Conservation (phyloP, 257 asterid genomes). For the Capsicum pubescens region DNA sequence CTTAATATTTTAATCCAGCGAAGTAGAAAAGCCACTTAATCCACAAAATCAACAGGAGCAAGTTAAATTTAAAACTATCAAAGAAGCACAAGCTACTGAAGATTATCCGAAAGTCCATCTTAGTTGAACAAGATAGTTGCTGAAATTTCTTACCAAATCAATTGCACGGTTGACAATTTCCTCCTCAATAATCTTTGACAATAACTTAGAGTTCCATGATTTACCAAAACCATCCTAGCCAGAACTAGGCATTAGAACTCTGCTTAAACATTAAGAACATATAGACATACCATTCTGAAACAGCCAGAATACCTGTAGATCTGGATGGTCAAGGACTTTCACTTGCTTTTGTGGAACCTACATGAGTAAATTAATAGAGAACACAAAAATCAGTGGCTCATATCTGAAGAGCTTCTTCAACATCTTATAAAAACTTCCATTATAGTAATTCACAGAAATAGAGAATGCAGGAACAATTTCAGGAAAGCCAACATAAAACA, state of each 20-base stretch:
- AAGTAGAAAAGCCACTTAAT: not conserved
- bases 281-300: slow-evolving; percentile 17
- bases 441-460: not conserved
- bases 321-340: slow-evolving; percentile 81
- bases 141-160: slow-evolving; percentile 61
- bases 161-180: slow-evolving; percentile 53
- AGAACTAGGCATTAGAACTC: slow-evolving; percentile 29
- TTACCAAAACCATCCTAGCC: slow-evolving; percentile 89
- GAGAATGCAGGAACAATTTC: not conserved
- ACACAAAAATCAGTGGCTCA: slow-evolving; percentile 25
- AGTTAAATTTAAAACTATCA: not conserved
- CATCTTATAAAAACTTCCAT: not conserved
- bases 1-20: not conserved
- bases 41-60: not conserved
- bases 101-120: not conserved
- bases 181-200: slow-evolving; percentile 61
- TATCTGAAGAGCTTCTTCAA: not conserved
- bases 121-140: not conserved
- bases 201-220: slow-evolving; percentile 58
- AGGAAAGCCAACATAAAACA: not conserved
- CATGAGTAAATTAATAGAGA: slow-evolving; percentile 26
- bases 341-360: slow-evolving; percentile 81
- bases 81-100: not conserved
- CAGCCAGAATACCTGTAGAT: slow-evolving; percentile 65
- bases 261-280: slow-evolving; percentile 16